These are phyloP conservation scores for Suillus weaverae DNA, from an alignment of 768 basidiomycete species.

Conservation along the genomic window DNA sequence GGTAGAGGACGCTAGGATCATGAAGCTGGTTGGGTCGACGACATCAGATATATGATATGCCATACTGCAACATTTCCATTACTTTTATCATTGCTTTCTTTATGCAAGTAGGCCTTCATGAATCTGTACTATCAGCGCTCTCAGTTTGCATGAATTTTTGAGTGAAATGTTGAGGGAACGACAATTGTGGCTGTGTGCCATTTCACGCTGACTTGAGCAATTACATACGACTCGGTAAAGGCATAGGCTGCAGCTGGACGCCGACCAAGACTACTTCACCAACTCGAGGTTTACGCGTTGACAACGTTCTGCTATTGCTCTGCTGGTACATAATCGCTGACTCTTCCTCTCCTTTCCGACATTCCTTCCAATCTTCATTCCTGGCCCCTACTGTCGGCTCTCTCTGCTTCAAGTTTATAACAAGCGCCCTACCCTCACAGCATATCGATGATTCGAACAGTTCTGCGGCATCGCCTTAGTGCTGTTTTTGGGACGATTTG, in stretches of 20 bases:
- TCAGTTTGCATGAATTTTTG: slow-evolving; percentile 3
- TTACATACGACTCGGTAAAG: not conserved
- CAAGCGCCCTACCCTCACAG: not conserved
- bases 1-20: slow-evolving; percentile 19
- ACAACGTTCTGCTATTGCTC: not conserved
- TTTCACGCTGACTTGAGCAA: not conserved
- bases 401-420: not conserved
- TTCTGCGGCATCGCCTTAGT: slow-evolving; percentile 2
- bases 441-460: not conserved
- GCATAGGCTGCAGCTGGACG: not conserved
- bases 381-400: not conserved
- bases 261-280: not conserved
- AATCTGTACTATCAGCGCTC: slow-evolving; percentile 9
- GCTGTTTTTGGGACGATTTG: not conserved
- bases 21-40: slow-evolving; percentile 14
- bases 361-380: not conserved
- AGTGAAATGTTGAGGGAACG: not conserved
- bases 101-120: slow-evolving; percentile 15
- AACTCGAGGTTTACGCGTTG: slow-evolving; percentile 3
- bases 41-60: slow-evolving; percentile 28
- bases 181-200: not conserved
- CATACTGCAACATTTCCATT: slow-evolving; percentile 18
- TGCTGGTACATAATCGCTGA: slow-evolving; percentile 1
- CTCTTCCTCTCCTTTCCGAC: slow-evolving; percentile 3
- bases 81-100: slow-evolving; percentile 15